Evolutionary conservation across 371 early-diverging fungal genomes (phyloP), one percentile per base, ranked within the genome.

Genomic region (Capniomyces stellatus): DNA sequence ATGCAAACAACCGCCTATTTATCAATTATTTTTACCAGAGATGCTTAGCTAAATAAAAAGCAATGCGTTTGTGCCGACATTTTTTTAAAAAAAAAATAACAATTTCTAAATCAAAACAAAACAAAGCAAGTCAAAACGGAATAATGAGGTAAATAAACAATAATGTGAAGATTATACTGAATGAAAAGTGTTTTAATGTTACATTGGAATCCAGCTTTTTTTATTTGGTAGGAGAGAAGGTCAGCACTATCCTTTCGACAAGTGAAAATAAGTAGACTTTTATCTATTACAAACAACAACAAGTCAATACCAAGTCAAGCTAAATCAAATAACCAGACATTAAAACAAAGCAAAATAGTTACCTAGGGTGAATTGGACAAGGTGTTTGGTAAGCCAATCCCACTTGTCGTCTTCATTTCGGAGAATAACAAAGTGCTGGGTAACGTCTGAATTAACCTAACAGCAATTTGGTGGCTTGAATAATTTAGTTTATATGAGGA

Each of bases 381-480:
- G n/a, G 30, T 49, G 21, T 4, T 28, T 49, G 13, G 49, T 27
- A 29, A 49, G 30, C 49, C 49, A 49, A 49, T 27, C 28, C 49
- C 49, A 49, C 30, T 49, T 49, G n/a, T 41, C 81, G 72, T 42
- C 82, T 78, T n/a, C 54, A 15, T 57, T 50, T 83, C 75, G 85
- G 64, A 31, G 81, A 75, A 49, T 82, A 81, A 46, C 85, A 83
- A 80, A 93, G 81, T 49, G 81, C 82, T 40, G 81, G 82, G 23
- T 80, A 4, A 52, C 35, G 35, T 52, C 53, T 2, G 27, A 24
- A 31, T 52, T 52, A 18, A 44, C 35, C 53, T 52, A 13, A 23
- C n/a, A 43, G 35, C n/a, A 43, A 21, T n/a, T 4, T 8, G 24
- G n/a, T 15, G 15, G 15, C 35, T 10, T 35, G 35, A 35, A 35